phyloP scores from a whole-genome alignment of 805 yeast species.

The Candida broadrunensis region DNA sequence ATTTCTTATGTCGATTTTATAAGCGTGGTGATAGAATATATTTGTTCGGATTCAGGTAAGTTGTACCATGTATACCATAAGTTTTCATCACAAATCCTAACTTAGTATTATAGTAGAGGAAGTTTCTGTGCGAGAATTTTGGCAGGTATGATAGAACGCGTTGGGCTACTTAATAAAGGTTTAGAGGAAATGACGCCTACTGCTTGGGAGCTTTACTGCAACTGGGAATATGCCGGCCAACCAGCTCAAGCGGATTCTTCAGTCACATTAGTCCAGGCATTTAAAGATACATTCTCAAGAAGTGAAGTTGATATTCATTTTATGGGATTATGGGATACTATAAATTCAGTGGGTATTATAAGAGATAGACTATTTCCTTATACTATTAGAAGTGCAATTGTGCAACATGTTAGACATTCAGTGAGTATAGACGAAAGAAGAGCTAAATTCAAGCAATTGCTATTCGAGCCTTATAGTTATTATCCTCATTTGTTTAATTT shows the following conservation, averaged over 20 bases:
- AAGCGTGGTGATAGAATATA: conserved; percentile 48
- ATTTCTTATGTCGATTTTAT: conserved; percentile 48
- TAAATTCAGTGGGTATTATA: conserved; percentile 62
- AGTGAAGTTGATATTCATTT: conserved; percentile 46
- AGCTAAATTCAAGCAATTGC: conserved; percentile 57
- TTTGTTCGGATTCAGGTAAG: conserved; percentile 54
- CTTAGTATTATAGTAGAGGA: conserved; percentile 41
- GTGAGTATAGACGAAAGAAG: conserved; percentile 66
- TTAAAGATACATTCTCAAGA: conserved; percentile 52
- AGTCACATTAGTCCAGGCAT: conserved; percentile 49
- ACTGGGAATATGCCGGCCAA: conserved; percentile 62
- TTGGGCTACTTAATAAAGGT: conserved; percentile 58
- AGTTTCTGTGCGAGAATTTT: conserved; percentile 64
- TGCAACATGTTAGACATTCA: conserved; percentile 64
- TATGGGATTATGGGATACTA: conserved; percentile 70
- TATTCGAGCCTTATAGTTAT: conserved; percentile 37
- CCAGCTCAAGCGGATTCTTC: conserved; percentile 45
- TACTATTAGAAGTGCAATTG: conserved; percentile 47
- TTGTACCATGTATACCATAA: neutral
- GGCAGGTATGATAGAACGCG: conserved; percentile 62
- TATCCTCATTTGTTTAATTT: conserved; percentile 8
- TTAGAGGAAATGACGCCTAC: conserved; percentile 52
- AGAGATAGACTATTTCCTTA: conserved; percentile 59
- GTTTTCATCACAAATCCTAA: conserved; percentile 1
- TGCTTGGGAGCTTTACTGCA: conserved; percentile 62